Conservation (phyloP, 805 yeast species). For the Metahyphopichia silvanorum region DNA sequence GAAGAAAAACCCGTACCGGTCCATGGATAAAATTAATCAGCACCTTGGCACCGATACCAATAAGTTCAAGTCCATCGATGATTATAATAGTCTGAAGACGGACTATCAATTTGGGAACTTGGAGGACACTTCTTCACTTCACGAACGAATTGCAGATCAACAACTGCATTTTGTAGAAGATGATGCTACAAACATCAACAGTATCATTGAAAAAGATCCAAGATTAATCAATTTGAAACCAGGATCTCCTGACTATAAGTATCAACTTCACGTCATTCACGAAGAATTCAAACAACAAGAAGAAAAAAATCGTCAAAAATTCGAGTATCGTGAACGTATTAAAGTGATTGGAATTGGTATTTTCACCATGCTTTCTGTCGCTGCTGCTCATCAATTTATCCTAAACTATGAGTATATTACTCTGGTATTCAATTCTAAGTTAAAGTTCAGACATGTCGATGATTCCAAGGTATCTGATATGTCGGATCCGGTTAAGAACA, state of each 20-base stretch:
- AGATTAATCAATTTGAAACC: slow-evolving; percentile 21
- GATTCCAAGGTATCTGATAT: slow-evolving; percentile 33
- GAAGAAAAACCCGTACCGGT: no score
- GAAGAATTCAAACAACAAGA: slow-evolving; percentile 23
- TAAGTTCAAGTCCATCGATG: slow-evolving; percentile 22
- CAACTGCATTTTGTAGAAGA: slow-evolving; percentile 11
- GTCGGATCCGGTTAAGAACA: slow-evolving; percentile 27
- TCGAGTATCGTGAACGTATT: slow-evolving; percentile 41
- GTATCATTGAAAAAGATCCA: slow-evolving; percentile 29
- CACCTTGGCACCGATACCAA: no score
- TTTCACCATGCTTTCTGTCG: slow-evolving; percentile 31
- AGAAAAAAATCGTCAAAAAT: slow-evolving; percentile 22
- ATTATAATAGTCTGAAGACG: slow-evolving; percentile 34
- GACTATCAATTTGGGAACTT: slow-evolving; percentile 22
- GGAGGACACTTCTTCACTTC: slow-evolving; percentile 4
- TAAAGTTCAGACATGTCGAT: slow-evolving; percentile 31
- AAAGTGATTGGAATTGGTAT: slow-evolving; percentile 46
- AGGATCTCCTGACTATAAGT: slow-evolving; percentile 36
- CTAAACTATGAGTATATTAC: slow-evolving; percentile 42
- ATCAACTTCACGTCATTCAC: slow-evolving; percentile 24
- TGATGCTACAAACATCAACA: slow-evolving; percentile 15
- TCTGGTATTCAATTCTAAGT: slow-evolving; percentile 27
- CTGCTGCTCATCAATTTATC: slow-evolving; percentile 39
- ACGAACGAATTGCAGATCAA: slow-evolving; percentile 2
- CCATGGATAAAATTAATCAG: no score